Percentiles rank a stretch among this genome's conserved stretches.
These are phyloP conservation scores for Ogataea saltuana DNA, from an alignment of 805 yeast genomes.

Conservation along the genomic window DNA sequence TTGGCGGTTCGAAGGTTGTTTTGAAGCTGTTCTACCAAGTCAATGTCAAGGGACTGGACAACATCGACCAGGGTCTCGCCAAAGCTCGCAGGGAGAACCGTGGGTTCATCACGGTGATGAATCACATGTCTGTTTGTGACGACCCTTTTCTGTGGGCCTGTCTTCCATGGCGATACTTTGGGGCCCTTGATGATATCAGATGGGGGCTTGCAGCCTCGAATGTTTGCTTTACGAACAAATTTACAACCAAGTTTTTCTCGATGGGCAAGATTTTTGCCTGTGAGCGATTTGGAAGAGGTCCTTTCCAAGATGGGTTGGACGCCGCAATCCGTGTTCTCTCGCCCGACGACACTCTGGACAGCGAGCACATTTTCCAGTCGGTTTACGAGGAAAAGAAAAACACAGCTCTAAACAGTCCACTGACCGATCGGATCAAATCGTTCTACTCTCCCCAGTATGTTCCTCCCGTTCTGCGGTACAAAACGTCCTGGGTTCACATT, in stretches of 20 bases:
- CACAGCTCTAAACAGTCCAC: background rate
- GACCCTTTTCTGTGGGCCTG: constrained; percentile 92
- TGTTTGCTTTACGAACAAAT: constrained; percentile 68
- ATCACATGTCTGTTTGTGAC: constrained; percentile 89
- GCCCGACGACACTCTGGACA: constrained; percentile 68
- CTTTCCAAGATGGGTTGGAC: constrained; percentile 87
- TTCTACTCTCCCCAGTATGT: constrained; percentile 38
- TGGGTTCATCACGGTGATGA: constrained; percentile 82
- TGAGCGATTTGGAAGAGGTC: constrained; percentile 87
- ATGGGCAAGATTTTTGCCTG: constrained; percentile 88
- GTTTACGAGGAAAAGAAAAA: background rate
- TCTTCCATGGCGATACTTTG: constrained; percentile 68
- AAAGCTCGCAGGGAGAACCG: constrained; percentile 67
- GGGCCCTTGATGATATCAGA: constrained; percentile 65
- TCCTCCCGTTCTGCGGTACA: constrained; percentile 59
- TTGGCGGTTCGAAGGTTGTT: constrained; percentile 62
- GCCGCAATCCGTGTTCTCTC: constrained; percentile 79
- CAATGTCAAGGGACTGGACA: constrained; percentile 58
- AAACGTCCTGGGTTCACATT: constrained; percentile 88
- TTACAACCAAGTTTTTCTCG: constrained; percentile 64
- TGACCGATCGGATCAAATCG: constrained; percentile 18
- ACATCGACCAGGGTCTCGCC: constrained; percentile 62
- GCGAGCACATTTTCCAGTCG: constrained; percentile 37
- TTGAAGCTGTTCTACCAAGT: constrained; percentile 66
- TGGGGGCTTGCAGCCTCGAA: constrained; percentile 97